These are phyloP conservation scores for Beauveria medogensis DNA, from an alignment of 2,329 filamentous ascomycete species.

Conservation along the genomic window DNA sequence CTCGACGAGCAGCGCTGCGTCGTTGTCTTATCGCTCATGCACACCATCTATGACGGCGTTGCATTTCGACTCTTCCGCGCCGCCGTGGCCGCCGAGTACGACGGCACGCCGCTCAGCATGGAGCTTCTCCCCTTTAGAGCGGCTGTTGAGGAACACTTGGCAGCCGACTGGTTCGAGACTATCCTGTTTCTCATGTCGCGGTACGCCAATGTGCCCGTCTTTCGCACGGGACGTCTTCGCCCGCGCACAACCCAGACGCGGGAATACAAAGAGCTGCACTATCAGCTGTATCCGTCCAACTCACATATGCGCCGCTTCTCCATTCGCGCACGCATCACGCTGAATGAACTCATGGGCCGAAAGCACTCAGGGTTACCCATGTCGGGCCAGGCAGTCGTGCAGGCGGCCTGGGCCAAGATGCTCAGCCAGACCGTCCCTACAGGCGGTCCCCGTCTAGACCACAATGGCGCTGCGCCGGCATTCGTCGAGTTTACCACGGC, in stretches of 20 bases:
- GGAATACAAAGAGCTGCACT: neutral
- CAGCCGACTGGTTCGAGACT: conserved; percentile 10
- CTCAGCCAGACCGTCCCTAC: neutral
- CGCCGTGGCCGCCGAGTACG: conserved; percentile 8
- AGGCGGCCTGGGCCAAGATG: conserved; percentile 12
- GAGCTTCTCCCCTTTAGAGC: neutral
- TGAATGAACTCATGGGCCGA: conserved; percentile 1
- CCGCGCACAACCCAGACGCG: neutral
- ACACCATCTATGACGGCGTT: conserved; percentile 19
- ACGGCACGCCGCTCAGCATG: neutral
- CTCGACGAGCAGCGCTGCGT: neutral
- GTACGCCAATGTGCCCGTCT: conserved; percentile 1
- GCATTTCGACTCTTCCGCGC: neutral
- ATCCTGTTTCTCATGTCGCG: conserved; percentile 7
- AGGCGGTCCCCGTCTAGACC: neutral
- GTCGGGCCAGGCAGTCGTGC: conserved; percentile 4
- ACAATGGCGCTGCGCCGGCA: neutral
- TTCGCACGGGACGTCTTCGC: neutral
- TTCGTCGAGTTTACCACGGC: conserved; percentile 11
- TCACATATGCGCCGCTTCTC: conserved; percentile 10
- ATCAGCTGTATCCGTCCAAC: neutral
- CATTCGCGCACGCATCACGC: neutral
- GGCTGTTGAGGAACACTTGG: neutral
- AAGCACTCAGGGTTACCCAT: neutral
- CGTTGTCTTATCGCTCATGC: conserved; percentile 25